Base-by-base conservation (phyloP, 2,329 filamentous ascomycete genomes). In the Penicillium sp. region DNA sequence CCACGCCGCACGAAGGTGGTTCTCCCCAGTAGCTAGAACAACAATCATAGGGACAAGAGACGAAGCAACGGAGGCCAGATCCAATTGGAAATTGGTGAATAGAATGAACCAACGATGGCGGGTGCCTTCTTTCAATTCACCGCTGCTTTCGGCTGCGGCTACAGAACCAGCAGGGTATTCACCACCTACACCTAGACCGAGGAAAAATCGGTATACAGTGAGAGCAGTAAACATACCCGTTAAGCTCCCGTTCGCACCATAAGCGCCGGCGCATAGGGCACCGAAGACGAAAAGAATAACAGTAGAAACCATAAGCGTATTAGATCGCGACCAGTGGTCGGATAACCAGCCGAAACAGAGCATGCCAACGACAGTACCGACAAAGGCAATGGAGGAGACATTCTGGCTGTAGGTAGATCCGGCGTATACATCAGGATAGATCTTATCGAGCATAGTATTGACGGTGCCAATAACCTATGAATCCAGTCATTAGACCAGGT, bases 81-180 rank as follows among this genome's bases (percentile, higher is more conserved):
- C 90, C 59, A 96, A 95, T 78, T 91, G 89, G 23, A 88, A 84
- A 71, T 95, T 95, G 47, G 90, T 96, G 72, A 94, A 95, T 61
- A 96, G 79, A 65, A 93, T 90, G 68, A 91, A 97, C 90, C 91
- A 95, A 40, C 88, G 81, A 68, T 97, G 93, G 18, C 92, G 81
- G 16, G 87, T 87, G 9, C 92, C 92, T n/a, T 75, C 71, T 71
- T 91, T 90, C 58, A 97, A 78, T 68, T 95, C 90, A 23, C 90
- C 89, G 0, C 87, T 92, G 3, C 87, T 88, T 73, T 97, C 92
- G 2, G 91, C 90, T 52, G 85, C 89, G 1, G 88, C 89, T 0
- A 96, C 92, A 59, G 85, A 89, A 3, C 92, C 92, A 2, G 72
- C 72, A 35, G 75, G 74, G 56, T 72, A 72, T 71, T 73, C 77